Percentiles rank a stretch among this genome's conserved stretches.
phyloP scores from a whole-genome alignment of 257 asterid species.

The Leptodermis oblonga region DNA sequence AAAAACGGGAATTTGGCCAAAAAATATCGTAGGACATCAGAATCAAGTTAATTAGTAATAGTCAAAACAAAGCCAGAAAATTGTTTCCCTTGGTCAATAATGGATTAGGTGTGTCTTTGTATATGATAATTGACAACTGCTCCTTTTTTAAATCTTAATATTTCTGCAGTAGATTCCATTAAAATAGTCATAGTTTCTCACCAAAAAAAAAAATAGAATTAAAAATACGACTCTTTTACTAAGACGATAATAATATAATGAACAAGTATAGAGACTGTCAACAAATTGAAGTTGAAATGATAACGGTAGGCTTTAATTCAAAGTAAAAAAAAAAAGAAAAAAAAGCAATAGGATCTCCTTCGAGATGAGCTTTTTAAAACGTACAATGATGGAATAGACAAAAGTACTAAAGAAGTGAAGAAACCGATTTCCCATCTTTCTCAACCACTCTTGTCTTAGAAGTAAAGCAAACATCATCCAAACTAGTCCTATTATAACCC shows the following conservation, averaged over 20 bases:
- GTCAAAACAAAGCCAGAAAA: too few species aligned
- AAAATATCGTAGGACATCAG: too few species aligned
- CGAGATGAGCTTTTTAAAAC: neutral
- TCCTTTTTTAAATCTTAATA: conserved; percentile 3
- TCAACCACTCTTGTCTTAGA: conserved; percentile 32
- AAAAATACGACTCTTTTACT: too few species aligned
- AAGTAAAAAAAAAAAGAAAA: too few species aligned
- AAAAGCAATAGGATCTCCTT: too few species aligned
- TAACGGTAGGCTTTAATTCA: conserved; percentile 8
- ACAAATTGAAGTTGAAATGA: conserved; percentile 26
- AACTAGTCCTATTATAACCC: neutral
- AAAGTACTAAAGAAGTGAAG: conserved; percentile 18
- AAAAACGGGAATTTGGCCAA: too few species aligned
- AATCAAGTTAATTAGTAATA: too few species aligned
- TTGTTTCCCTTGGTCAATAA: too few species aligned
- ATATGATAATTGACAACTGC: conserved; percentile 9
- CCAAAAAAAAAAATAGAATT: too few species aligned
- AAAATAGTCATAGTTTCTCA: too few species aligned
- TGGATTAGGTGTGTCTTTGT: neutral
- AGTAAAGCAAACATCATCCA: conserved; percentile 31
- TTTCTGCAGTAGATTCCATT: too few species aligned
- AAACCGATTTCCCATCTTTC: conserved; percentile 33
- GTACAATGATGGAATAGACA: conserved; percentile 6
- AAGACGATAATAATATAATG: too few species aligned
- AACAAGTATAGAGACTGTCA: conserved; percentile 8